phyloP scores from a whole-genome alignment of 306 rosid genomes.

The peach (Prunus persica) region Prunus_persica_NCBIv2 NC_034009.1:44306001-44306500 shows the following conservation, averaged over 20 bases:
- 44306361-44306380: slow-evolving; percentile 71
- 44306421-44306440: slow-evolving; percentile 42
- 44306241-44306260: slow-evolving; percentile 2
- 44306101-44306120: slow-evolving; percentile 66
- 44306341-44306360: slow-evolving; percentile 78
- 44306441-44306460: slow-evolving; percentile 58
- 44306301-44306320: slow-evolving; percentile 90
- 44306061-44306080: slow-evolving; percentile 87
- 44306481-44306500: slow-evolving; percentile 59
- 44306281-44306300: slow-evolving; percentile 76
- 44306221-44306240: neutral
- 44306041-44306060: slow-evolving; percentile 81
- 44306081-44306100: slow-evolving; percentile 91
- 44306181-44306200: slow-evolving; percentile 5
- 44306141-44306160: slow-evolving; percentile 87
- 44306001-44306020: slow-evolving; percentile 78
- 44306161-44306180: slow-evolving; percentile 97
- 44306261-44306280: slow-evolving; percentile 74
- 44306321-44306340: slow-evolving; percentile 92
- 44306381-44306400: slow-evolving; percentile 75
- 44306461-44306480: slow-evolving; percentile 55
- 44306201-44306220: neutral
- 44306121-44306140: slow-evolving; percentile 50
- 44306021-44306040: slow-evolving; percentile 90
- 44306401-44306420: slow-evolving; percentile 55